These are phyloP conservation scores for Malassezia arunalokei DNA, from an alignment of 1,284 basidiomycete species.

Conservation along the genomic window DNA sequence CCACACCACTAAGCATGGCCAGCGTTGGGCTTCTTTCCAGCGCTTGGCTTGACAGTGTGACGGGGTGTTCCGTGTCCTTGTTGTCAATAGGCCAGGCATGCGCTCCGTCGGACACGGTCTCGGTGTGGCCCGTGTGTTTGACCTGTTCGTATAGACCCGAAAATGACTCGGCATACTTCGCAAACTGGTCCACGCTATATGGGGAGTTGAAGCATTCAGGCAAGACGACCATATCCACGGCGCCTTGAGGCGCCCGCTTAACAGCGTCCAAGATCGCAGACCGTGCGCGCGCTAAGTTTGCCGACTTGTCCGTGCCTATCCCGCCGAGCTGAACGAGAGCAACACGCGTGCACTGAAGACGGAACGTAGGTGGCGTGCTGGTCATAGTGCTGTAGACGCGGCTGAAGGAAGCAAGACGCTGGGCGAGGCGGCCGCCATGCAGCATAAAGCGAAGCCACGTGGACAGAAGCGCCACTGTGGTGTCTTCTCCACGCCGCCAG, in stretches of 20 bases:
- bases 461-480: neutral
- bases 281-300: conserved; percentile 33
- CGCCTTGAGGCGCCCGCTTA: conserved; percentile 8
- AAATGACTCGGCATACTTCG: conserved; percentile 40
- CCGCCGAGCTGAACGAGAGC: conserved; percentile 40
- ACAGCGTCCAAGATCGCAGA: conserved; percentile 16
- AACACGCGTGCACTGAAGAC: conserved; percentile 24
- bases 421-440: neutral
- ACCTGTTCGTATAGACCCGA: conserved; percentile 30
- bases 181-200: conserved; percentile 61
- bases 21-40: conserved; percentile 58
- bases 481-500: neutral
- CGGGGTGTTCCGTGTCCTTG: conserved; percentile 40
- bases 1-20: conserved; percentile 66
- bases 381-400: neutral
- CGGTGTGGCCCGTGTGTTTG: conserved; percentile 25
- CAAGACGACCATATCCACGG: conserved; percentile 31
- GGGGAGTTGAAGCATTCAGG: conserved; percentile 98
- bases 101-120: conserved; percentile 20
- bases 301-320: conserved; percentile 32
- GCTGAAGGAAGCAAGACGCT: neutral
- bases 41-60: conserved; percentile 53
- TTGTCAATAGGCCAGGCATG: conserved; percentile 31
- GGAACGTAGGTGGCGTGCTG: conserved; percentile 14
- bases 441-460: conserved; percentile 1